Percentiles rank a stretch among this genome's conserved stretches.
Conservation (phyloP, 352 stramenopile species). For the Lagenidium giganteum region DNA sequence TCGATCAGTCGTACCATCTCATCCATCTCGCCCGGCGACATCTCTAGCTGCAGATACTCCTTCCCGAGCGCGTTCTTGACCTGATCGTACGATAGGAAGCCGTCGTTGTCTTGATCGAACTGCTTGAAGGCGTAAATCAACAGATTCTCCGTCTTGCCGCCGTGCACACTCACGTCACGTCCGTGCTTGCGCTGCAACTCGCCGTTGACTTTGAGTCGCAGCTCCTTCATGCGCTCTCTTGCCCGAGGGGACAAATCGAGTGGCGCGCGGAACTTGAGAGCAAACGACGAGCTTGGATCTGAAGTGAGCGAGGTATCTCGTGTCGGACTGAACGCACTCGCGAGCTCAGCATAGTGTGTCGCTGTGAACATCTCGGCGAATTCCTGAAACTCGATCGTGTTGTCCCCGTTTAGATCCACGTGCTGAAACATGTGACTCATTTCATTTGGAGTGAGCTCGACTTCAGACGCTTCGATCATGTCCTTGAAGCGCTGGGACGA, state of each 20-base stretch:
- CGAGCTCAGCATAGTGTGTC: slow-evolving; percentile 15
- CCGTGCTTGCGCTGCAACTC: slow-evolving; percentile 54
- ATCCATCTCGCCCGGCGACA: slow-evolving; percentile 45
- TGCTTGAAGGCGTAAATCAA: slow-evolving; percentile 77
- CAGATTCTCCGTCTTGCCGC: slow-evolving; percentile 60
- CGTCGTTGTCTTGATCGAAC: slow-evolving; percentile 70
- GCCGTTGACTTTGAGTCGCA: slow-evolving; percentile 53
- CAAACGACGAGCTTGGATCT: slow-evolving; percentile 47
- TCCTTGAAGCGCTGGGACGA: slow-evolving; percentile 69
- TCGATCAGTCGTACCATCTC: slow-evolving; percentile 78
- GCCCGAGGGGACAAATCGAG: slow-evolving; percentile 54
- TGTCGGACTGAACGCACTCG: slow-evolving; percentile 34
- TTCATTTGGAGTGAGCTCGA: slow-evolving; percentile 39
- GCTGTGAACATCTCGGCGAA: slow-evolving; percentile 71
- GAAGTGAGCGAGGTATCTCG: slow-evolving; percentile 12
- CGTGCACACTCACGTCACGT: slow-evolving; percentile 43
- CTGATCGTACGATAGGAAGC: slow-evolving; percentile 67
- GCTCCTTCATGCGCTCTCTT: slow-evolving; percentile 56
- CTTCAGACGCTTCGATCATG: slow-evolving; percentile 64
- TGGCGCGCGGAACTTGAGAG: slow-evolving; percentile 65
- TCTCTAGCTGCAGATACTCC: slow-evolving; percentile 53
- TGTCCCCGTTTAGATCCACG: slow-evolving; percentile 68
- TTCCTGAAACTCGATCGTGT: slow-evolving; percentile 63
- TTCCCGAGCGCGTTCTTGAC: slow-evolving; percentile 52
- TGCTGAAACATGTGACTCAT: slow-evolving; percentile 39